Conservation (phyloP, 306 rosid species). For the Quercus parvula region DNA sequence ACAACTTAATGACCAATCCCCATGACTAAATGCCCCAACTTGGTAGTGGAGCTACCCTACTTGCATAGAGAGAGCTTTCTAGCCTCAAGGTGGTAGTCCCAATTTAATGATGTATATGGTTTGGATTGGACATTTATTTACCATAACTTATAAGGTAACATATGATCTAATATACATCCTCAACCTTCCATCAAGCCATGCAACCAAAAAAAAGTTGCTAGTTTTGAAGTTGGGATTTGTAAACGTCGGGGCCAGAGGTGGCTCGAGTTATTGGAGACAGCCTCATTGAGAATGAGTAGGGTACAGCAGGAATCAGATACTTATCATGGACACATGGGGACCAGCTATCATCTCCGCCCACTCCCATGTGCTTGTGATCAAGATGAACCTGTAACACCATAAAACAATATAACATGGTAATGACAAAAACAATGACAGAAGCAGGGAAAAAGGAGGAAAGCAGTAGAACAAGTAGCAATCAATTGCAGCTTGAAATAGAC, state of each 20-base stretch:
- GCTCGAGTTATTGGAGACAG: conserved; percentile 53
- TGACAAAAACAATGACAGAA: neutral
- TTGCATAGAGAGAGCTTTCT: neutral
- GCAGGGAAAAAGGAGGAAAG: neutral
- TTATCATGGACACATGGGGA: conserved; percentile 69
- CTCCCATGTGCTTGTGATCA: conserved; percentile 94
- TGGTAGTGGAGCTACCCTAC: neutral
- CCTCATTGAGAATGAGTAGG: conserved; percentile 67
- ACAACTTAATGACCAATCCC: neutral
- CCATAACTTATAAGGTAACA: neutral
- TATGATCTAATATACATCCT: neutral
- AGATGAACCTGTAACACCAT: conserved; percentile 68
- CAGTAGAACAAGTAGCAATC: neutral
- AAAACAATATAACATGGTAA: neutral
- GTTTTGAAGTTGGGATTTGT: conserved; percentile 59
- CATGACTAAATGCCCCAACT: neutral
- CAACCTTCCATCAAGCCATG: neutral
- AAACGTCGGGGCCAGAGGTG: conserved; percentile 52
- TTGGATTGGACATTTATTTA: neutral
- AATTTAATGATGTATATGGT: neutral
- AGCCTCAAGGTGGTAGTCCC: neutral
- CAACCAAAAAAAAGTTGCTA: conserved; percentile 18
- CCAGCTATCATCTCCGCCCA: conserved; percentile 98
- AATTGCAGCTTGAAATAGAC: neutral
- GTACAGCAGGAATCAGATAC: conserved; percentile 56